Conservation (phyloP, 805 yeast species). For the Wickerhamomyces ciferrii region DNA sequence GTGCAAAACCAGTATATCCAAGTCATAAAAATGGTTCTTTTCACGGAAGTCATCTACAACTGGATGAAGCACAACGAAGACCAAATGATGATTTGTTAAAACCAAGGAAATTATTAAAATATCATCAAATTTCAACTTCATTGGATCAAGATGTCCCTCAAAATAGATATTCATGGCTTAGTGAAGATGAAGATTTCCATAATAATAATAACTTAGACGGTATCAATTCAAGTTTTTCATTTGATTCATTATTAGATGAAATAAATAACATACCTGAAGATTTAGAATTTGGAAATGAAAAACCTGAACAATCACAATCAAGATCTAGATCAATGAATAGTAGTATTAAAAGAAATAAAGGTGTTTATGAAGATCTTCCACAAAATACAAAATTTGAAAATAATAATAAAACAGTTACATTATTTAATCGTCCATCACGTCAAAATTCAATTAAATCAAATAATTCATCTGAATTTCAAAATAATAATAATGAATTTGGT, state of each 20-base stretch:
- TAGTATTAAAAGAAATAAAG: constrained; percentile 3
- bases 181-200: constrained; percentile 25
- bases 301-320: not conserved
- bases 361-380: constrained; percentile 24
- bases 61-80: not conserved
- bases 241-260: constrained; percentile 44
- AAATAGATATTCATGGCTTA: constrained; percentile 20
- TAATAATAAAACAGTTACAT: constrained; percentile 33
- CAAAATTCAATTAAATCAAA: constrained; percentile 3
- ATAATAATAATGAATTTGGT: constrained; percentile 4
- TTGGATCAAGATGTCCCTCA: constrained; percentile 29
- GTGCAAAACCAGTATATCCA: not conserved
- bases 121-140: constrained; percentile 30
- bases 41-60: not conserved
- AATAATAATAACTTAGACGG: constrained; percentile 17
- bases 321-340: constrained; percentile 15
- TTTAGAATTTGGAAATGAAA: constrained; percentile 10
- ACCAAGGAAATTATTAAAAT: constrained; percentile 24
- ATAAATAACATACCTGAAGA: constrained; percentile 45
- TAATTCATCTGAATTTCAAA: not conserved
- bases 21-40: not conserved
- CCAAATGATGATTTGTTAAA: not conserved
- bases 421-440: constrained; percentile 21
- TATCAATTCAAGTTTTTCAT: constrained; percentile 14
- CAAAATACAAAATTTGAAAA: constrained; percentile 29